Evolutionary conservation across 306 rosid genomes (phyloP).

Genomic region (Albizia julibrissin): DNA sequence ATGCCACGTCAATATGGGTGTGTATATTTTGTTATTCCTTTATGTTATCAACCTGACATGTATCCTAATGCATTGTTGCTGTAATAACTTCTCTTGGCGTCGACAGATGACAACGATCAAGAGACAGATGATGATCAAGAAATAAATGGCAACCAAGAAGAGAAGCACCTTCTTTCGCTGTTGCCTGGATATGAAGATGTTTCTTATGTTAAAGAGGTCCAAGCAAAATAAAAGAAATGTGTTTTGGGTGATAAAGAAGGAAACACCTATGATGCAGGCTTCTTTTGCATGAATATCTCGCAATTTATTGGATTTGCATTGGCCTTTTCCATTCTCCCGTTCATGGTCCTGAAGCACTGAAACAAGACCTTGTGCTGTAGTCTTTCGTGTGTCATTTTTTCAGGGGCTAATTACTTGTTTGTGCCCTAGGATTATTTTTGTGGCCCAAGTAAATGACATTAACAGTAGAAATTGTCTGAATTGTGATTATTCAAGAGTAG

Average conservation of each 20-base stretch:
- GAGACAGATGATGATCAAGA: slow-evolving; percentile 47
- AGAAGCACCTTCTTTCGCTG: slow-evolving; percentile 62
- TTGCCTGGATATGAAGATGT: slow-evolving; percentile 49
- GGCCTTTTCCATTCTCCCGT: slow-evolving; percentile 20
- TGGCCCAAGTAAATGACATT: slow-evolving; percentile 21
- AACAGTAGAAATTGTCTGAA: slow-evolving; percentile 7
- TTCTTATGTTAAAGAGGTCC: slow-evolving; percentile 61
- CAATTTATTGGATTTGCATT: slow-evolving; percentile 29
- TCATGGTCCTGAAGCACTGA: slow-evolving; percentile 22
- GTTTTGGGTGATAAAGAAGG: slow-evolving; percentile 24
- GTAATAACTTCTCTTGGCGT: slow-evolving; percentile 28
- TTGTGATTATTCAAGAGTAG: slow-evolving; percentile 15
- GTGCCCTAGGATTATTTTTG: neutral
- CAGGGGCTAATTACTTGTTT: slow-evolving; percentile 1
- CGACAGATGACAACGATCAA: slow-evolving; percentile 64
- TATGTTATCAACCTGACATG: neutral
- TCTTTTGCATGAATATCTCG: slow-evolving; percentile 1
- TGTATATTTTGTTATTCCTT: slow-evolving; percentile 26
- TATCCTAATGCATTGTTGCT: slow-evolving; percentile 13
- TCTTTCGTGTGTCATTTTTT: slow-evolving; percentile 4
- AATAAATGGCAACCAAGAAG: slow-evolving; percentile 64
- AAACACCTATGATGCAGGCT: neutral
- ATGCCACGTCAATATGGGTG: slow-evolving; percentile 73
- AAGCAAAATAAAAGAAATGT: slow-evolving; percentile 18
- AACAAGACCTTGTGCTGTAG: slow-evolving; percentile 11